These are phyloP conservation scores for Nannochloropsis salina DNA, from an alignment of 108 stramenopile species.

Conservation along the genomic window DNA sequence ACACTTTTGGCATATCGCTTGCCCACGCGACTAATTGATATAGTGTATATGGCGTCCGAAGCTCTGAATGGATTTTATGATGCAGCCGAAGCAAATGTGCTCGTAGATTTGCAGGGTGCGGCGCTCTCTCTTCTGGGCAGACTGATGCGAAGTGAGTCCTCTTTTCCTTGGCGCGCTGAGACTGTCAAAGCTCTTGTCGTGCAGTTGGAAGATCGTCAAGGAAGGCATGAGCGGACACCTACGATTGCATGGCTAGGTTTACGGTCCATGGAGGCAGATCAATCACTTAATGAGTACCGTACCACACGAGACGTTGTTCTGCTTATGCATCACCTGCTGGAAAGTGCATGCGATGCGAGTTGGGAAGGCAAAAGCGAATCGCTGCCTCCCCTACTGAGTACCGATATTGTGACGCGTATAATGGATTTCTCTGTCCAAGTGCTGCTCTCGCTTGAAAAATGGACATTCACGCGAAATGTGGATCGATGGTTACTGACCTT, in stretches of 20 bases:
- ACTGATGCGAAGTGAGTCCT: not conserved
- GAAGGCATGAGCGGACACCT: not conserved
- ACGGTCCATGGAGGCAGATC: slow-evolving; percentile 1
- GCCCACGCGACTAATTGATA: not conserved
- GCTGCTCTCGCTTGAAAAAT: not conserved
- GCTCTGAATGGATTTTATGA: not conserved
- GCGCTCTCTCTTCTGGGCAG: not conserved
- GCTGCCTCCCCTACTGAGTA: not conserved
- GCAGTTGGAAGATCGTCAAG: not conserved
- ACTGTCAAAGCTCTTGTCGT: not conserved
- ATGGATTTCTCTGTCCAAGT: not conserved
- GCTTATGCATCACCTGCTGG: not conserved
- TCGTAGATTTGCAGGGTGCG: not conserved
- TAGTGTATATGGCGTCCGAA: not conserved
- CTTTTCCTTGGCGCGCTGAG: not conserved
- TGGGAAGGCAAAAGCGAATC: not conserved
- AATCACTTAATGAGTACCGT: not conserved
- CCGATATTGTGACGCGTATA: not conserved
- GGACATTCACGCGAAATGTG: not conserved
- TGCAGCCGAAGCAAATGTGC: not conserved
- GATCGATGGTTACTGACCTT: not conserved
- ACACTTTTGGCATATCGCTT: not conserved
- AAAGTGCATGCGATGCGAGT: slow-evolving; percentile 5
- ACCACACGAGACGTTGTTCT: not conserved
- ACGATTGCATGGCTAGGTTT: not conserved